Base-by-base conservation (phyloP, 2,329 filamentous ascomycete genomes). In the Apiospora arundinis region DNA sequence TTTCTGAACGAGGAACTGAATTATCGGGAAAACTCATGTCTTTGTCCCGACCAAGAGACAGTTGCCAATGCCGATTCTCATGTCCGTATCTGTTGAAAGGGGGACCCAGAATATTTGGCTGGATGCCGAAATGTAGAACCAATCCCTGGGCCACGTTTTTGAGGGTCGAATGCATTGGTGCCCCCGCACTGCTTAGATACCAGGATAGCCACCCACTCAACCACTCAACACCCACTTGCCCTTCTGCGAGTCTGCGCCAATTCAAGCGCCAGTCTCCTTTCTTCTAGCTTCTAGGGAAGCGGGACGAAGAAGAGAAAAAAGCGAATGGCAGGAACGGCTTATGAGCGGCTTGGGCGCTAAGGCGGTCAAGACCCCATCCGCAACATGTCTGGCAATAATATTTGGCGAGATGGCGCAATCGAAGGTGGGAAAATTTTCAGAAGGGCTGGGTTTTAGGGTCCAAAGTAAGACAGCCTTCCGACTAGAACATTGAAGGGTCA, bases 331-430 rank as follows among this genome's bases (percentile, higher is more conserved):
- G 56, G 56, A 40, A 63, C 28, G 32, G 28, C 56, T 63, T 14
- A n/a, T 63, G 56, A 18, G 56, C 21, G 32, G 32, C 21, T 63
- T 63, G 56, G 28, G 32, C 63, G 49, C 48, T n/a, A 70, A 68
- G 69, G 60, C 70, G 32, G 25, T 45, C 66, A 65, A 63, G 56
- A n/a, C 56, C 56, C 56, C 56, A n/a, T n/a, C 56, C 12, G 28
- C 18, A n/a, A 14, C 21, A 16, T 23, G 49, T 7, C 25, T 18
- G 49, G 49, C 14, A 28, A 14, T 25, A 56, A 56, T 28, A 56
- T 28, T 56, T 25, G 49, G 49, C 49, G 49, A 56, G 49, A 63
- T 63, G 56, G 56, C 56, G 56, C 56, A 14, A 63, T 63, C 56
- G 18, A 63, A 60, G 28, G 52, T 37, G 28, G 28, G 28, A 60